Conservation (phyloP, 805 yeast genomes). For the Candida alai region DNA sequence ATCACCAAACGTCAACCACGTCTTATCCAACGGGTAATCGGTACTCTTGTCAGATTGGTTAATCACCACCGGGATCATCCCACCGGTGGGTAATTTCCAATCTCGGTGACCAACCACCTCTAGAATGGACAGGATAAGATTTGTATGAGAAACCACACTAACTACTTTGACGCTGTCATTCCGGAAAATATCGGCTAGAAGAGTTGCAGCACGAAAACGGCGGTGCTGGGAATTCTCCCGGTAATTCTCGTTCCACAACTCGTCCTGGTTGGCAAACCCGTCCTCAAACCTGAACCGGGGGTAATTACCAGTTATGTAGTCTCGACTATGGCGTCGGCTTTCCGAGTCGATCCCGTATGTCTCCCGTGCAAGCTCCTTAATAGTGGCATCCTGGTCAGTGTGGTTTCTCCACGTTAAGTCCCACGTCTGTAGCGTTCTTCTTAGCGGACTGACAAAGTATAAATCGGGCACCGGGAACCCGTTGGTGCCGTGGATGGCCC, state of each 20-base stretch:
- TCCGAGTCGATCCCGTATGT: slow-evolving; percentile 30
- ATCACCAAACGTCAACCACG: neutral
- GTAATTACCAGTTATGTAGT: slow-evolving; percentile 16
- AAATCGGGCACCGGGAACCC: slow-evolving; percentile 21
- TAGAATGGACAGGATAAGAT: slow-evolving; percentile 23
- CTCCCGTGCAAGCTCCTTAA: slow-evolving; percentile 28
- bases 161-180: slow-evolving; percentile 18
- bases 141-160: slow-evolving; percentile 27
- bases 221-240: slow-evolving; percentile 26
- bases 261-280: slow-evolving; percentile 22
- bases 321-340: slow-evolving; percentile 23
- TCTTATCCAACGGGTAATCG: neutral
- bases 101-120: slow-evolving; percentile 23
- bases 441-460: slow-evolving; percentile 27
- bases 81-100: slow-evolving; percentile 1
- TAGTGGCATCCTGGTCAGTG: slow-evolving; percentile 17
- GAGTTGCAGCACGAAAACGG: slow-evolving; percentile 19
- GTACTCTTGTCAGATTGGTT: neutral
- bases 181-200: slow-evolving; percentile 25
- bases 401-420: slow-evolving; percentile 22
- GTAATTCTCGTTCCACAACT: slow-evolving; percentile 17
- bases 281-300: slow-evolving; percentile 21
- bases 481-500: slow-evolving; percentile 11
- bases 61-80: neutral
- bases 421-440: slow-evolving; percentile 29